A percentile compares a stretch with the other conserved stretches of the same genome.
Conservation (phyloP, 805 yeast genomes). For the Metschnikowia dekortorum region DNA sequence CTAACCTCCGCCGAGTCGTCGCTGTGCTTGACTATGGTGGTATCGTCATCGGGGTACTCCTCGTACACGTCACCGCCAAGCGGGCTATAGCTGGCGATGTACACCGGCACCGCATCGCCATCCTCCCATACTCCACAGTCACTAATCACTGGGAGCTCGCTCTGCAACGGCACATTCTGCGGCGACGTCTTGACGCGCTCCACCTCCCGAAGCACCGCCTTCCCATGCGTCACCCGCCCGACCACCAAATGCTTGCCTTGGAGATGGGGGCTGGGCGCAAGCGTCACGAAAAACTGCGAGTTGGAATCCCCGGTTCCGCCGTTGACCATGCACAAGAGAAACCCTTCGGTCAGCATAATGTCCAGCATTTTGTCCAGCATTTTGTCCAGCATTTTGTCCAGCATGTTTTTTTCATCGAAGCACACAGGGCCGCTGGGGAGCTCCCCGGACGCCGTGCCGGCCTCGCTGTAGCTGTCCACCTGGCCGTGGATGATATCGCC, state of each 20-base stretch:
- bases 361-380: slow-evolving; percentile 30
- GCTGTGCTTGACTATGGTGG: slow-evolving; percentile 52
- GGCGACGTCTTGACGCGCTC: slow-evolving; percentile 46
- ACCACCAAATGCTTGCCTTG: slow-evolving; percentile 73
- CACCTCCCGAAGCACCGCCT: slow-evolving; percentile 62
- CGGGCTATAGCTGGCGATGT: slow-evolving; percentile 55
- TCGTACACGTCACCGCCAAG: slow-evolving; percentile 71
- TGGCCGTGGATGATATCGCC: slow-evolving; percentile 53
- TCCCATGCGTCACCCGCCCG: slow-evolving; percentile 66
- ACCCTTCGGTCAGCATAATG: slow-evolving; percentile 41
- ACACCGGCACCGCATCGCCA: slow-evolving; percentile 51
- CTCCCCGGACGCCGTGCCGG: slow-evolving; percentile 33
- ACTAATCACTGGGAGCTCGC: slow-evolving; percentile 41
- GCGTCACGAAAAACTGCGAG: slow-evolving; percentile 70
- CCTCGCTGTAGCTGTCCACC: slow-evolving; percentile 20
- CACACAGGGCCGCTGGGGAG: slow-evolving; percentile 26
- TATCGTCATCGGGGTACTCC: slow-evolving; percentile 75
- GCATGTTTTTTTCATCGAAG: slow-evolving; percentile 54
- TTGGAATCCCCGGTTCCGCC: slow-evolving; percentile 46
- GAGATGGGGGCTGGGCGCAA: slow-evolving; percentile 68
- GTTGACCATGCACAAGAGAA: slow-evolving; percentile 63
- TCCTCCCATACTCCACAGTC: slow-evolving; percentile 64
- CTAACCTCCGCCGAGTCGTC: slow-evolving; percentile 19
- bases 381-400: slow-evolving; percentile 30
- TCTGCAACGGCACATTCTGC: slow-evolving; percentile 40